phyloP scores from a whole-genome alignment of 2,329 filamentous ascomycete species.

The Phyllosticta capitalensis region DNA sequence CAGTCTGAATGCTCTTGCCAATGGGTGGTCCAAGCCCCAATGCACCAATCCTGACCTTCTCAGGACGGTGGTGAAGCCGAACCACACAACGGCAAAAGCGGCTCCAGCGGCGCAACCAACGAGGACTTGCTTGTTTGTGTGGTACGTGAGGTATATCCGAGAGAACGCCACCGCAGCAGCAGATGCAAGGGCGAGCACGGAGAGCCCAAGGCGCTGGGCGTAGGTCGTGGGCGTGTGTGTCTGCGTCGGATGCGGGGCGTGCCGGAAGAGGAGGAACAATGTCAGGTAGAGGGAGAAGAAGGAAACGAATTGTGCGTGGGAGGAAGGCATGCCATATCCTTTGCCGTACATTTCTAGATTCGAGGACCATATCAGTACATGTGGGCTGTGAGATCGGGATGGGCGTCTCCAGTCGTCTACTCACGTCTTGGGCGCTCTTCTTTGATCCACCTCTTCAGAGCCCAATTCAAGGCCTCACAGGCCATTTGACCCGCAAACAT shows the following conservation, averaged over 20 bases:
- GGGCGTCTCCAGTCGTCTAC: conserved; percentile 16
- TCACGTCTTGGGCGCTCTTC: conserved; percentile 77
- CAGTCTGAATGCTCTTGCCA: conserved; percentile 59
- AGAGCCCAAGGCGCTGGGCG: conserved; percentile 49
- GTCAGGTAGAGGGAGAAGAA: conserved; percentile 82
- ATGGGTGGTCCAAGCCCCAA: conserved; percentile 58
- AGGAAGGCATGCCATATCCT: conserved; percentile 95
- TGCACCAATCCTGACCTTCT: conserved; percentile 60
- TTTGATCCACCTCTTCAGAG: conserved; percentile 81
- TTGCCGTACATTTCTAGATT: conserved; percentile 64
- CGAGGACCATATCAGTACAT: conserved; percentile 10
- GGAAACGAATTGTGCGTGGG: conserved; percentile 87
- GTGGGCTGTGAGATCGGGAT: not conserved
- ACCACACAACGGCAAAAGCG: conserved; percentile 69
- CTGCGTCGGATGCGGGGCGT: conserved; percentile 42
- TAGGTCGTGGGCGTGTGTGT: conserved; percentile 49
- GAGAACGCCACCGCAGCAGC: conserved; percentile 59
- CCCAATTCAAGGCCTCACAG: conserved; percentile 86
- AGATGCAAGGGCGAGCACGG: conserved; percentile 29
- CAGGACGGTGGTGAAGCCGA: conserved; percentile 56
- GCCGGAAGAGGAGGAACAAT: conserved; percentile 76
- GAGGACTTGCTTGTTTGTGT: conserved; percentile 80
- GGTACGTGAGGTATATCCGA: conserved; percentile 84
- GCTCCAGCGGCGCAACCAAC: conserved; percentile 65
- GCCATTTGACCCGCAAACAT: conserved; percentile 88